These are phyloP conservation scores for Aureobasidium subglaciale DNA, from an alignment of 2,329 filamentous ascomycete species.

Conservation along the genomic window DNA sequence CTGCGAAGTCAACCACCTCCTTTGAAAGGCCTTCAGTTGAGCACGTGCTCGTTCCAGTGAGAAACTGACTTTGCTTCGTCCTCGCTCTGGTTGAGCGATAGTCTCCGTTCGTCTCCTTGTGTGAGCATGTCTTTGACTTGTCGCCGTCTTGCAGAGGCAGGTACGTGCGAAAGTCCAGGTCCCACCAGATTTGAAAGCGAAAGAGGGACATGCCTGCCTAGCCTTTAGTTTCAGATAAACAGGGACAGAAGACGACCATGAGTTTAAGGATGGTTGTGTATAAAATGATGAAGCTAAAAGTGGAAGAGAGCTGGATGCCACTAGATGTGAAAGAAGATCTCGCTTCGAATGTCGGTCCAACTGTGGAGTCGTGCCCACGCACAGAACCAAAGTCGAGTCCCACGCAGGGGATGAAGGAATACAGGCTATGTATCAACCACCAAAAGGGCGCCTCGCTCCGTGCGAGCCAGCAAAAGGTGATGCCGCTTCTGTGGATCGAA, in stretches of 20 bases:
- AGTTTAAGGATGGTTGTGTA: no score
- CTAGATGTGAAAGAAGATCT: no score
- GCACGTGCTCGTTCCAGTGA: constrained; percentile 13
- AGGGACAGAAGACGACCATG: no score
- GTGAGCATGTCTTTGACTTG: background rate
- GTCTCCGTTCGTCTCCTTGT: background rate
- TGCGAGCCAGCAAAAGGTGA: background rate
- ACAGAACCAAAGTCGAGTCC: no score
- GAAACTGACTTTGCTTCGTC: background rate
- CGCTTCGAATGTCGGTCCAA: no score
- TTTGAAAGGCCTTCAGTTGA: background rate
- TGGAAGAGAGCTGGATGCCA: no score
- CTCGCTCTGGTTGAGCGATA: background rate
- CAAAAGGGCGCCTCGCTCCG: background rate
- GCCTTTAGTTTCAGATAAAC: no score
- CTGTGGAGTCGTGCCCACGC: no score
- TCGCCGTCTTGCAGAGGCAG: background rate
- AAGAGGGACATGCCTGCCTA: background rate
- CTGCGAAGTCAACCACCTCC: background rate
- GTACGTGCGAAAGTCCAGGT: background rate
- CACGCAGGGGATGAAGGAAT: no score
- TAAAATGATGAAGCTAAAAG: no score
- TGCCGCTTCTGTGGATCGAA: constrained; percentile 17
- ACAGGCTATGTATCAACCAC: no score
- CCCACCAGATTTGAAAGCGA: background rate